Percentiles rank a stretch among this genome's conserved stretches.
Evolutionary conservation across 2,329 filamentous ascomycete species (phyloP).

Genomic region (Fusarium musae): DNA sequence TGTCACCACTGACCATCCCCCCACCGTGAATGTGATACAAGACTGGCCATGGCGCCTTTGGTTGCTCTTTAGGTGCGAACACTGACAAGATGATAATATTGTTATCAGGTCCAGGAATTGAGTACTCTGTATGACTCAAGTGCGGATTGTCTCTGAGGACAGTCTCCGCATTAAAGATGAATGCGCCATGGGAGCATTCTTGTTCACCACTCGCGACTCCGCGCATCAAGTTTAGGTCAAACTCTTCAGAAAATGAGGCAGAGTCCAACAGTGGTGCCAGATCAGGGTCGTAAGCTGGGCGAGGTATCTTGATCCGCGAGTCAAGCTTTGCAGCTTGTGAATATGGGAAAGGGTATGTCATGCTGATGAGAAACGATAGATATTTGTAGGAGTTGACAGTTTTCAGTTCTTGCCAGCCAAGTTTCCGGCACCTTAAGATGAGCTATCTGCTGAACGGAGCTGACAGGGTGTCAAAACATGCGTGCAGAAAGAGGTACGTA

Average conservation of each 20-base stretch:
- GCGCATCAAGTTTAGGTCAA: conserved; percentile 5
- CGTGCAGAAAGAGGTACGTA: neutral
- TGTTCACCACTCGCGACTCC: neutral
- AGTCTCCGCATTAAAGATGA: conserved; percentile 1
- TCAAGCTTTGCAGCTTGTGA: conserved; percentile 10
- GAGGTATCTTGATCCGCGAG: neutral
- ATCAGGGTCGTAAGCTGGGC: neutral
- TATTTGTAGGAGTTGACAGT: accelerated
- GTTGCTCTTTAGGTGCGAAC: neutral
- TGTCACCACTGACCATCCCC: conserved; percentile 1
- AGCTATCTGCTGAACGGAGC: neutral
- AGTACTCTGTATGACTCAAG: neutral
- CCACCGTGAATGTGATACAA: conserved; percentile 10
- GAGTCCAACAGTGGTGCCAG: neutral
- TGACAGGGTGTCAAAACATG: neutral
- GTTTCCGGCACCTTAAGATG: neutral
- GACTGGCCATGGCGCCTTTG: neutral
- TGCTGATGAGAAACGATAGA: neutral
- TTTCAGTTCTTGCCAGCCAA: neutral
- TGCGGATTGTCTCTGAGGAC: neutral
- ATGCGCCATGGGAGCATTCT: conserved; percentile 6
- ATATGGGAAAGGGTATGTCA: conserved; percentile 2
- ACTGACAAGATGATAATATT: neutral
- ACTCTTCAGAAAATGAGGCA: conserved; percentile 7
- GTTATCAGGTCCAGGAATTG: neutral